Evolutionary conservation across 352 stramenopile genomes (phyloP), one percentile per base, ranked within the genome.

Genomic region (Phytopythium aichiense): DNA sequence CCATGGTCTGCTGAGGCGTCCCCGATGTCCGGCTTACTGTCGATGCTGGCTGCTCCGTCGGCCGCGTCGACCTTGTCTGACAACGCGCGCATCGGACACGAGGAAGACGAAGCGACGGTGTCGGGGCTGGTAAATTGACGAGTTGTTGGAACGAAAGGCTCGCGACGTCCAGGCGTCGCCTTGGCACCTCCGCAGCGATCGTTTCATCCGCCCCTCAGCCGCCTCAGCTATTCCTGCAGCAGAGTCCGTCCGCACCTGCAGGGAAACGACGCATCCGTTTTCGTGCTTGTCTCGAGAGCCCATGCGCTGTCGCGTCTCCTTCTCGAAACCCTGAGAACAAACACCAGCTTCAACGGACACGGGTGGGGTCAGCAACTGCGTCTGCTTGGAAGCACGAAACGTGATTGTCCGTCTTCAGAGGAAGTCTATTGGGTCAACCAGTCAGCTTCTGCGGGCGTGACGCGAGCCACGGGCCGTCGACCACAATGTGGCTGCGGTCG

Each of bases 381-480:
- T 11, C 0, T 25, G 35, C 2, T 28, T 28, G 18, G 42, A 1
- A 25, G 9, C 6, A 18, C 9, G 20, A 15, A 25, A 11, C 9
- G 42, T 7, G 22, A 22, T 23, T 25, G 20, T 7, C 11, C 7
- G 20, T 23, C 42, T n/a, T n/a, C 42, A 25, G 16, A 18, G 8
- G 42, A 22, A 22, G 42, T 49, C 46, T 20, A 35, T 30, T 33
- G 25, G 8, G 45, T 63, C 45, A 55, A 6, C 30, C 6, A 1
- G 8, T 31, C 28, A 30, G 25, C 25, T 69, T 69, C 22, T 69
- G 53, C 3, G 49, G 28, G 22, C 72, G 68, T n/a, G 67, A 64
- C 38, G 68, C 60, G 7, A 91, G 70, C 82, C 79, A 89, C 11
- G 58, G 56, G 11, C 82, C 71, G 9, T 87, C 67, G 9, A 91